A percentile compares a stretch with the other conserved stretches of the same genome.
phyloP scores from a whole-genome alignment of 2,329 filamentous ascomycete genomes.

The Sarocladium kiliense region DNA sequence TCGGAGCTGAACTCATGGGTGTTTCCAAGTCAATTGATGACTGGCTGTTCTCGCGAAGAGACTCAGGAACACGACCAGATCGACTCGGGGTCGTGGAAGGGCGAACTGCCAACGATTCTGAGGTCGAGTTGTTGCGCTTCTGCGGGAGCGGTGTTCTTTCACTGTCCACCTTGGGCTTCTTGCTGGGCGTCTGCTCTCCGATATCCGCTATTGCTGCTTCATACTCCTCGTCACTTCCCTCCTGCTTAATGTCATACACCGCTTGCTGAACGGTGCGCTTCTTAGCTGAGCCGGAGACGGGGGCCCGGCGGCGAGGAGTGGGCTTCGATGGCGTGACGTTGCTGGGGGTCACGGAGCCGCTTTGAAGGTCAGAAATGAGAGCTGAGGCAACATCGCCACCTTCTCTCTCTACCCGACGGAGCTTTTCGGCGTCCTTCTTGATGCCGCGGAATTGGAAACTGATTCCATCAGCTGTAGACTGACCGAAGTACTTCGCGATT shows the following conservation, averaged over 20 bases:
- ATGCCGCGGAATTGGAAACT: constrained; percentile 55
- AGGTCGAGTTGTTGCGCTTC: background rate
- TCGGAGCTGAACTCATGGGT: background rate
- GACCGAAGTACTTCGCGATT: constrained; percentile 55
- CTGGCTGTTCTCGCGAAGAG: background rate
- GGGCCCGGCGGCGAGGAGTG: constrained; percentile 11
- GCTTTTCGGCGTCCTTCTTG: constrained; percentile 46
- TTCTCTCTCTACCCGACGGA: constrained; percentile 37
- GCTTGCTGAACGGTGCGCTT: constrained; percentile 21
- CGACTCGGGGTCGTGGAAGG: background rate
- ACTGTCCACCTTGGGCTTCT: constrained; percentile 20
- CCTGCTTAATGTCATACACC: constrained; percentile 13
- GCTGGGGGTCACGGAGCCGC: background rate
- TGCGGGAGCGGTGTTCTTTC: background rate
- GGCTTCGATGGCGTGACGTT: constrained; percentile 19
- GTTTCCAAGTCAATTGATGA: background rate
- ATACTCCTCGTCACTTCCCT: constrained; percentile 16
- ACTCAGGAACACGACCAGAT: background rate
- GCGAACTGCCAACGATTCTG: background rate
- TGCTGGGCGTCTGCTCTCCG: constrained; percentile 28
- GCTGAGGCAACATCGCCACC: constrained; percentile 38
- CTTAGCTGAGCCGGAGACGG: constrained; percentile 17
- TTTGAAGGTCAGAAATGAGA: background rate
- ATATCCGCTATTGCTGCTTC: constrained; percentile 27
- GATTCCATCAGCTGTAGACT: constrained; percentile 52